Base-by-base conservation (phyloP, 352 stramenopile genomes). In the Pythium monospermum region DNA sequence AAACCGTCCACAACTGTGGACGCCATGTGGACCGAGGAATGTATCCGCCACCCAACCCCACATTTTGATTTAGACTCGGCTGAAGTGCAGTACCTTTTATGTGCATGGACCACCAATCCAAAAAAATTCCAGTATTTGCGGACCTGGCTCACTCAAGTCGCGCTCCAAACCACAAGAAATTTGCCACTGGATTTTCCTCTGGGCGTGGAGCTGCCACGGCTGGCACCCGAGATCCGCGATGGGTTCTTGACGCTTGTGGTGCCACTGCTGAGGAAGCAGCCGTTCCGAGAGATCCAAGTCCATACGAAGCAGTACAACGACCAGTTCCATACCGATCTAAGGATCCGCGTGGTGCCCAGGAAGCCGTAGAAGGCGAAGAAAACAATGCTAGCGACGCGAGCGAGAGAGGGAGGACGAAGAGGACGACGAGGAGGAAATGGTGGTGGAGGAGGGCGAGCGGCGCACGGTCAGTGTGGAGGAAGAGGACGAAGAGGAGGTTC, bases 241-340 rank as follows among this genome's bases (percentile, higher is more conserved):
- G 81, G 78, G 0, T 90, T 92, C 48, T 53, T 90, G 12, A 83
- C 71, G 27, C 68, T 92, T 12, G 72, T 90, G 2, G 74, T 92
- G n/a, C 81, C 78, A n/a, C 61, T 92, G 44, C 61, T 92, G 26
- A 69, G 81, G 19, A 77, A 77, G 25, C 78, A 90, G 49, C 80
- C 76, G n/a, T 50, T 72, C 27, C 71, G 74, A 8, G 66, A 84
- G 37, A 73, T 92, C 41, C 56, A 70, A 1, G 81, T 85, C 18
- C 76, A 90, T 56, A 81, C 62, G 33, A 74, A 77, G 46, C 58
- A 43, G 35, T 80, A 84, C 52, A 78, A 83, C 32, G 81, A 89
- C 40, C 43, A 48, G 33, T 45, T 69, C 37, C 76, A 86, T 55
- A 82, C 73, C 18, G 81, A 92, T 52, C 35, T 92, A 22, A 74